A percentile compares a stretch with the other conserved stretches of the same genome.
Conservation (phyloP, 495 filamentous ascomycete species). For the Sabuloglossum arenarium region DNA sequence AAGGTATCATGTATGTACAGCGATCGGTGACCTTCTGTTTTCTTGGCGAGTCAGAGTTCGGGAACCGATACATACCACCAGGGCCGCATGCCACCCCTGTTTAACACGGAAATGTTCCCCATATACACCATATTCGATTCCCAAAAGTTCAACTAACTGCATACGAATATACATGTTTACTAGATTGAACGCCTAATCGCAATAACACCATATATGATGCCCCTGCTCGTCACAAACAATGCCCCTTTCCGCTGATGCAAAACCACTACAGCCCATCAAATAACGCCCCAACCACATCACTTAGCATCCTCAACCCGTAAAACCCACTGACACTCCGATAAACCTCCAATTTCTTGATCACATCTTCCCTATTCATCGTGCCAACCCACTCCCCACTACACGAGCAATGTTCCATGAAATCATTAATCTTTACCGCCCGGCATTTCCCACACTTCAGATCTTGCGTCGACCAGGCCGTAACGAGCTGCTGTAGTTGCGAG, state of each 20-base stretch:
- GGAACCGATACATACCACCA: no score
- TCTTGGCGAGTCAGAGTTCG: no score
- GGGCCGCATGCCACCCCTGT: no score
- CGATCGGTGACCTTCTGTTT: no score
- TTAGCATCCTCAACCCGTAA: constrained; percentile 65
- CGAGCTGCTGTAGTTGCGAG: constrained; percentile 46
- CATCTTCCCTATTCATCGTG: constrained; percentile 46
- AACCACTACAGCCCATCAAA: neutral
- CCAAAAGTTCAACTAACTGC: no score
- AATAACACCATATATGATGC: neutral
- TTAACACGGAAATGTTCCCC: no score
- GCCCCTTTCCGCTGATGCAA: neutral
- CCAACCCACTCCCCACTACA: constrained; percentile 71
- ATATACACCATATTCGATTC: no score
- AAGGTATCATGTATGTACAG: no score
- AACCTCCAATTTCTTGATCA: constrained; percentile 43
- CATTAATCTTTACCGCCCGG: constrained; percentile 48
- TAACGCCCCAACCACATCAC: constrained; percentile 38
- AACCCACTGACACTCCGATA: constrained; percentile 51
- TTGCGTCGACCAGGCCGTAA: constrained; percentile 70
- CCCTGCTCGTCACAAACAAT: neutral
- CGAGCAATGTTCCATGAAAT: constrained; percentile 91
- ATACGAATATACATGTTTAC: no score
- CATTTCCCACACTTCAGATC: constrained; percentile 71
- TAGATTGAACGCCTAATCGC: no score